Evolutionary conservation across 2,329 filamentous ascomycete species (phyloP), one percentile per base, ranked within the genome.

Genomic region (Scorias spongiosa): DNA sequence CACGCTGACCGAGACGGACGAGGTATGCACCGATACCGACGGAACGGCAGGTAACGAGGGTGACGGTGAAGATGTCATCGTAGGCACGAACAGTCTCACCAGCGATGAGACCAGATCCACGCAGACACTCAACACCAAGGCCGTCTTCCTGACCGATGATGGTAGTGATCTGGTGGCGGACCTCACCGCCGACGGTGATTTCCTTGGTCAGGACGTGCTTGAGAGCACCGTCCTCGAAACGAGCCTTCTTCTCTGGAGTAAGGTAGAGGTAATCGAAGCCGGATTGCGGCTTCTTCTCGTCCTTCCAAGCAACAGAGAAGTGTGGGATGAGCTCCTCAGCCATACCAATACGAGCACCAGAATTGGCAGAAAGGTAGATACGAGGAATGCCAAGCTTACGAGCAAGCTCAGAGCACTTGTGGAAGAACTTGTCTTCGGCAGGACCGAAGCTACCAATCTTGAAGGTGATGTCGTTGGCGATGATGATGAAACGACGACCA

Each of bases 1-100:
- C 89, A 79, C 91, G 86, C 68, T 98, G 91, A 47, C 91, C 91
- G 48, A 98, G 85, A 63, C 91, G 89, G 55, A 98, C 91, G 44
- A 98, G 84, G 69, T 98, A 98, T 42, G 91, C 91, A 76, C 91
- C 91, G 52, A 98, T 98, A 81, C 91, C 91, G 61, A 98, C 91
- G 55, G 91, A 98, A 61, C 91, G 83, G 68, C 91, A 98, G 49
- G 91, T 98, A 49, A 98, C 91, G 53, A 98, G 74, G 15, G 91
- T 98, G 58, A 95, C 81, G 46, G 91, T 98, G 71, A 98, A 98
- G 63, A 98, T 95, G 63, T 98, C 91, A 59, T 95, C 89, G 68
- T 98, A 98, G 37, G 91, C 91, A 62, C 84, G 80, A 62, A 88
- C 94, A 30, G 91, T 98, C 57, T 89, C 89, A 72, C 91, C 91